Conservation (phyloP, 202 grass and related monocot genomes). For the Brachypodium distachyon region DNA sequence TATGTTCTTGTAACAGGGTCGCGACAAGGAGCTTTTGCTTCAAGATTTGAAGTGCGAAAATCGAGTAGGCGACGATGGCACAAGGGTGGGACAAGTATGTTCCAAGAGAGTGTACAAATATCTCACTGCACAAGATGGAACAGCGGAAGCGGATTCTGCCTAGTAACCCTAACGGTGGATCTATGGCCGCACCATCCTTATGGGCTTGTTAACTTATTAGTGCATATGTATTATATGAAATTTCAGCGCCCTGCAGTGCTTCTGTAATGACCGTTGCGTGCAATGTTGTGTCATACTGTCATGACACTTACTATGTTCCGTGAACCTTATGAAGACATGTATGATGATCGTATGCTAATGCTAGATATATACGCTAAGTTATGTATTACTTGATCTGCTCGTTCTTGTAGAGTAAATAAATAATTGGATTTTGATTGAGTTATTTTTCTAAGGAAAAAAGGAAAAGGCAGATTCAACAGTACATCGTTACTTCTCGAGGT, state of each 20-base stretch:
- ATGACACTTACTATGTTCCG: not conserved
- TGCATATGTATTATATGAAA: not conserved
- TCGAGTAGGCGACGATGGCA: constrained; percentile 37
- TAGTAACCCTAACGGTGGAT: not conserved
- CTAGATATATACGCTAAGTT: not conserved
- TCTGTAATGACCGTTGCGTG: not conserved
- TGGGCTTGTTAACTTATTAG: not conserved
- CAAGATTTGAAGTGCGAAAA: constrained; percentile 54
- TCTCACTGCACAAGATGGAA: constrained; percentile 58
- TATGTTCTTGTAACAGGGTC: constrained; percentile 34
- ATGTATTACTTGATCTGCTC: no score
- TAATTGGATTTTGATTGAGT: no score
- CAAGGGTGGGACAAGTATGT: constrained; percentile 53
- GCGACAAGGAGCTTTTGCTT: constrained; percentile 69
- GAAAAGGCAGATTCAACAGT: no score
- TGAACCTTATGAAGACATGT: not conserved
- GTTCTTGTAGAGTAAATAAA: no score
- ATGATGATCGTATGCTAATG: not conserved
- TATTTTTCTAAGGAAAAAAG: no score
- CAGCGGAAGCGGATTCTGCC: constrained; percentile 23
- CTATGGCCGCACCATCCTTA: not conserved
- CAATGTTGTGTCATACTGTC: not conserved
- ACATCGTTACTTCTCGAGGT: no score
- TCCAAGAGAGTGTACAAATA: constrained; percentile 65
- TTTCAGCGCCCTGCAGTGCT: not conserved